These are phyloP conservation scores for Globisporangium paroecandrum DNA, from an alignment of 352 stramenopile genomes.

Conservation along the genomic window DNA sequence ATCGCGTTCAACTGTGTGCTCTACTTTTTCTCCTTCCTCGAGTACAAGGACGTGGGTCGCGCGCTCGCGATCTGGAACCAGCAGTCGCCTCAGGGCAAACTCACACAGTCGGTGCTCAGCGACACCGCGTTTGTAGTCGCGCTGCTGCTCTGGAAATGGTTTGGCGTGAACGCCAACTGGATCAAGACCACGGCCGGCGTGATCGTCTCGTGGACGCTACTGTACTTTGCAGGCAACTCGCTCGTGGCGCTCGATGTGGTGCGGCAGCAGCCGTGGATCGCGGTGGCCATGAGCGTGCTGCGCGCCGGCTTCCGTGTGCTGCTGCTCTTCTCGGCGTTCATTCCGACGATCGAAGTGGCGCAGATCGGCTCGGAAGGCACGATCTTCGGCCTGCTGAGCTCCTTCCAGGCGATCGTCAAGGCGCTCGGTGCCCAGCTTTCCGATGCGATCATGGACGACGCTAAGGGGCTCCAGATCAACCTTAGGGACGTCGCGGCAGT, in stretches of 20 bases:
- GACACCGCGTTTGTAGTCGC: constrained; percentile 22
- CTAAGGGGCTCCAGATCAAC: constrained; percentile 12
- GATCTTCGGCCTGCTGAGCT: constrained; percentile 36
- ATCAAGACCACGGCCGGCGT: constrained; percentile 13
- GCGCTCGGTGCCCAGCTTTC: constrained; percentile 28
- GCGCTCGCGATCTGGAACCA: constrained; percentile 25
- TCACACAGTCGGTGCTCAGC: constrained; percentile 22
- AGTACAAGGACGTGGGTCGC: constrained; percentile 20
- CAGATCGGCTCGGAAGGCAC: constrained; percentile 38
- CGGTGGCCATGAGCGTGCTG: constrained; percentile 16
- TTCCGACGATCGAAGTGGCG: constrained; percentile 44
- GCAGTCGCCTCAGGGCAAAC: constrained; percentile 11
- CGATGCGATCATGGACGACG: constrained; percentile 10
- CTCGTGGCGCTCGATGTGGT: constrained; percentile 26
- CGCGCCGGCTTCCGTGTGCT: constrained; percentile 25
- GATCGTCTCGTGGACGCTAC: constrained; percentile 17
- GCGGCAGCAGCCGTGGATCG: constrained; percentile 24
- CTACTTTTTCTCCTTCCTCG: constrained; percentile 37
- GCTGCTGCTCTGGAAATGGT: constrained; percentile 24
- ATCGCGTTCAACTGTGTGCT: constrained; percentile 40
- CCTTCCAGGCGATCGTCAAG: constrained; percentile 33
- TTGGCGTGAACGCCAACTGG: constrained; percentile 27
- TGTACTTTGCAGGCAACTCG: constrained; percentile 14
- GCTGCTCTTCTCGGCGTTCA: constrained; percentile 29
- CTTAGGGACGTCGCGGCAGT: constrained; percentile 1